phyloP scores from a whole-genome alignment of 148 eudicot species.

The Cornus controversa region DNA sequence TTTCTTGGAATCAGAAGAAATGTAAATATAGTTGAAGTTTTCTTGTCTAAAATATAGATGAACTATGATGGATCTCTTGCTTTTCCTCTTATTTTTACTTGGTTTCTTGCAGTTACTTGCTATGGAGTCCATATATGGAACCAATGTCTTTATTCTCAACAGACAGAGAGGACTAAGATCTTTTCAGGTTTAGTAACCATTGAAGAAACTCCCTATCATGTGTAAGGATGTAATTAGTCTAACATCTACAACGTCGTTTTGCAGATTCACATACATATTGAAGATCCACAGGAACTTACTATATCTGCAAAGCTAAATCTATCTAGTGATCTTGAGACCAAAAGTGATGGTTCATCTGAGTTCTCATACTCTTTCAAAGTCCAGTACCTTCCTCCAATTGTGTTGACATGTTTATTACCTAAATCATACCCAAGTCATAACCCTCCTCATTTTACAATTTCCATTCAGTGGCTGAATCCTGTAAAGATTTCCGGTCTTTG shows the following conservation, averaged over 20 bases:
- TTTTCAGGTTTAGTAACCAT: constrained; percentile 62
- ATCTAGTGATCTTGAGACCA: constrained; percentile 21
- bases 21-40: too few species aligned
- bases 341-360: constrained; percentile 34
- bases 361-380: constrained; percentile 72
- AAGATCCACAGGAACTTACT: constrained; percentile 47
- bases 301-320: constrained; percentile 61
- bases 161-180: constrained; percentile 58
- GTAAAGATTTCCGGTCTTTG: constrained; percentile 61
- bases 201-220: not conserved
- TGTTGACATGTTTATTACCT: constrained; percentile 77
- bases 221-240: not conserved
- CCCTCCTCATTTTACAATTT: constrained; percentile 74
- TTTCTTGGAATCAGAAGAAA: too few species aligned
- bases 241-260: constrained; percentile 13
- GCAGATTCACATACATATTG: constrained; percentile 73
- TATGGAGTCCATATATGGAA: constrained; percentile 85
- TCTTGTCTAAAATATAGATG: not conserved
- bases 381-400: constrained; percentile 74
- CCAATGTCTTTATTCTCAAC: constrained; percentile 58
- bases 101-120: constrained; percentile 60
- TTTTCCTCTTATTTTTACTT: not conserved
- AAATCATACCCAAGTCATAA: constrained; percentile 80
- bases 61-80: not conserved
- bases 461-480: constrained; percentile 80